Percentiles rank a stretch among this genome's conserved stretches.
These are phyloP conservation scores for Draba incana DNA, from an alignment of 345 rosid species.

Conservation along the genomic window DNA sequence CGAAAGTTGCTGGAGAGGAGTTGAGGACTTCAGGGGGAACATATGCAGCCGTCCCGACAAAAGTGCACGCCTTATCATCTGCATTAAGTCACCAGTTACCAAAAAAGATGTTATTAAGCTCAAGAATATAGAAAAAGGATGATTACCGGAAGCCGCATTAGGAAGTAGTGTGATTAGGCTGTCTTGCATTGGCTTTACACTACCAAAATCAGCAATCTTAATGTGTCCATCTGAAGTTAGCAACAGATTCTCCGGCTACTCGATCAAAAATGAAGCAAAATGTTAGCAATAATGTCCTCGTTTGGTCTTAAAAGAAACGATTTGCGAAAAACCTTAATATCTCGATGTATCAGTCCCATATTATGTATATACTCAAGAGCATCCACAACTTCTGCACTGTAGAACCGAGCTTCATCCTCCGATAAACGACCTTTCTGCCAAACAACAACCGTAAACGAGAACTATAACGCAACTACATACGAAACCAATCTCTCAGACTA, in stretches of 20 bases:
- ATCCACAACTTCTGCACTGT: conserved; percentile 90
- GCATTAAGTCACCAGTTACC: conserved; percentile 29
- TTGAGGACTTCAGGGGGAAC: conserved; percentile 99
- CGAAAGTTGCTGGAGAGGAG: conserved; percentile 97
- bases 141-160: conserved; percentile 85
- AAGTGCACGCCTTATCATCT: conserved; percentile 95
- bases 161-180: conserved; percentile 91
- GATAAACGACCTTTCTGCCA: conserved; percentile 77
- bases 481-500: conserved; percentile 1
- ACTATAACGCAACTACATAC: conserved; percentile 13
- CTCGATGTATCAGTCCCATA: conserved; percentile 95
- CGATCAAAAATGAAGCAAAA: conserved; percentile 26
- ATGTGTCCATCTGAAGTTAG: conserved; percentile 82
- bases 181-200: conserved; percentile 97
- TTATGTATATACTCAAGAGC: conserved; percentile 93
- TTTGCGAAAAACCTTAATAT: conserved; percentile 70
- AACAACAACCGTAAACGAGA: neutral
- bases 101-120: conserved; percentile 1
- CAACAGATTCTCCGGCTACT: conserved; percentile 95
- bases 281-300: conserved; percentile 29
- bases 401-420: conserved; percentile 92
- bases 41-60: conserved; percentile 98
- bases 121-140: conserved; percentile 3
- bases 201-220: conserved; percentile 97
- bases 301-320: conserved; percentile 16